These are phyloP conservation scores for Aspergillus proliferans DNA, from an alignment of 2,329 filamentous ascomycete genomes.

Conservation along the genomic window DNA sequence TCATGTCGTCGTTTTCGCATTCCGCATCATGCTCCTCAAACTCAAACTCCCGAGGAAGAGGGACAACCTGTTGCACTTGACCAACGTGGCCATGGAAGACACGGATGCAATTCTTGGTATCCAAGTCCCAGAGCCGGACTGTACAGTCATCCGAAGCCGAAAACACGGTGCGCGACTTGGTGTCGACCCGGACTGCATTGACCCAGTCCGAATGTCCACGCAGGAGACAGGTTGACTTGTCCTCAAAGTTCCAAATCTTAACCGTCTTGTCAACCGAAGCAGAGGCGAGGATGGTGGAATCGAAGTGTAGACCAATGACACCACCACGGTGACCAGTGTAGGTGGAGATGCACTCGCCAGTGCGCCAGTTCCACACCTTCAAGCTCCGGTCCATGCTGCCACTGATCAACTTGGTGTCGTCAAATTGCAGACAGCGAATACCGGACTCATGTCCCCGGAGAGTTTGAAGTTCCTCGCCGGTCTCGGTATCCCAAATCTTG, in stretches of 20 bases:
- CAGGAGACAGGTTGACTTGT: conserved; percentile 71
- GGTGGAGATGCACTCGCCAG: conserved; percentile 76
- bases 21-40: conserved; percentile 64
- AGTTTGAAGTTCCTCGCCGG: conserved; percentile 77
- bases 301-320: conserved; percentile 83
- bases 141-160: conserved; percentile 92
- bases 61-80: conserved; percentile 85
- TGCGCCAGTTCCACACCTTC: conserved; percentile 95
- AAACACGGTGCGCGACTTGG: conserved; percentile 73
- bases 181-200: conserved; percentile 87
- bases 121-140: conserved; percentile 86
- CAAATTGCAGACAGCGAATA: conserved; percentile 85
- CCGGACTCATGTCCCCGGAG: conserved; percentile 74
- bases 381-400: conserved; percentile 82
- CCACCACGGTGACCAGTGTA: conserved; percentile 73
- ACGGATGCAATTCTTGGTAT: conserved; percentile 69
- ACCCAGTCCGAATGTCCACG: conserved; percentile 91
- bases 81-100: conserved; percentile 85
- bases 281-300: conserved; percentile 74
- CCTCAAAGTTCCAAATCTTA: conserved; percentile 87
- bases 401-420: conserved; percentile 83
- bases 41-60: conserved; percentile 81
- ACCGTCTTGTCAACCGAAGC: conserved; percentile 85
- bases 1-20: conserved; percentile 51
- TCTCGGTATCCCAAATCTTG: conserved; percentile 94